Conservation (phyloP, 108 stramenopile genomes). For the Cylindrotheca closterium region DNA sequence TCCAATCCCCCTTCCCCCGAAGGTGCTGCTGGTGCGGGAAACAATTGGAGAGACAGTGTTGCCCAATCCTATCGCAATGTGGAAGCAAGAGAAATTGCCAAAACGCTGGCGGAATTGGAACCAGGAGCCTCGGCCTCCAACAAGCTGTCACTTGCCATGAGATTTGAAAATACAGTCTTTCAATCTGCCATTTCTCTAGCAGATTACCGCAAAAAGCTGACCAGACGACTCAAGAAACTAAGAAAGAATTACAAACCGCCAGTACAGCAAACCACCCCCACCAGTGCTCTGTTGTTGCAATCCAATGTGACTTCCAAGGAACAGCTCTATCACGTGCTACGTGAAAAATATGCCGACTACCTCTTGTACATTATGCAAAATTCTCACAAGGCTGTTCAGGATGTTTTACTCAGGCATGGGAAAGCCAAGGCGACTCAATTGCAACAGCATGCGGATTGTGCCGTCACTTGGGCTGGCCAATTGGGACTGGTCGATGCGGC, state of each 20-base stretch:
- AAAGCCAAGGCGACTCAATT: conserved; percentile 46
- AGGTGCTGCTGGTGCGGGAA: neutral
- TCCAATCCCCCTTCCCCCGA: conserved; percentile 9
- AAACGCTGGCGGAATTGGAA: conserved; percentile 68
- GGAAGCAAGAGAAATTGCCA: conserved; percentile 79
- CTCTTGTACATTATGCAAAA: conserved; percentile 61
- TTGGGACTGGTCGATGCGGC: conserved; percentile 44
- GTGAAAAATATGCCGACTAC: conserved; percentile 49
- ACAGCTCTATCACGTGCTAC: conserved; percentile 36
- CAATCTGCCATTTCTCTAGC: conserved; percentile 50
- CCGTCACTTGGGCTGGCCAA: conserved; percentile 44
- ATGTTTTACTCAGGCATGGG: conserved; percentile 41
- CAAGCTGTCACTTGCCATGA: conserved; percentile 74
- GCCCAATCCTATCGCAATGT: conserved; percentile 66
- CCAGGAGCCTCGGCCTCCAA: conserved; percentile 66
- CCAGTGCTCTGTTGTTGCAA: neutral
- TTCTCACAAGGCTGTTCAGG: conserved; percentile 47
- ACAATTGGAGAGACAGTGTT: conserved; percentile 61
- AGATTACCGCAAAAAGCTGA: conserved; percentile 71
- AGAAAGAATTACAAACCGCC: conserved; percentile 68
- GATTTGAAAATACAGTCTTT: conserved; percentile 80
- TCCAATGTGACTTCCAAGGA: conserved; percentile 28
- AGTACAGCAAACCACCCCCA: conserved; percentile 14
- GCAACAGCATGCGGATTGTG: conserved; percentile 51
- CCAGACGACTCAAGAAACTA: conserved; percentile 70